Conservation (phyloP, 192 early-diverging fungal genomes). For the Phlyctochytrium arcticum region DNA sequence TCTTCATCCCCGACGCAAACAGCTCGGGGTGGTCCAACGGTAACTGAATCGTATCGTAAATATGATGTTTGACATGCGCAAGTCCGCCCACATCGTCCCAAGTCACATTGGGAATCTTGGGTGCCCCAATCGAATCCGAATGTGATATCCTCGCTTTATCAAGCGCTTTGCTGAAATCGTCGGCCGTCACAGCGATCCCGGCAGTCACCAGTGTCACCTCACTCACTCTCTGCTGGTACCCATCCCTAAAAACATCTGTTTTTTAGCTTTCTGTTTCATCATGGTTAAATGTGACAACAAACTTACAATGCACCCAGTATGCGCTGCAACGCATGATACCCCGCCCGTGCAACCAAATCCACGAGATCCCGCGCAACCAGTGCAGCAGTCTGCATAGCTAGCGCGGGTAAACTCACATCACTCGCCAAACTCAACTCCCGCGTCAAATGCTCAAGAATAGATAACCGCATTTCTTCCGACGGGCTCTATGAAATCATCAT, state of each 20-base stretch:
- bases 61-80: constrained; percentile 84
- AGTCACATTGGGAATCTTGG: constrained; percentile 96
- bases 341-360: constrained; percentile 67
- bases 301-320: constrained; percentile 9
- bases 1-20: constrained; percentile 91
- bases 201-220: constrained; percentile 61
- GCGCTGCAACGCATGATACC: constrained; percentile 12
- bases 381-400: constrained; percentile 91
- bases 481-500: constrained; percentile 39
- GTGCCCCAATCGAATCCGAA: constrained; percentile 90
- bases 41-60: constrained; percentile 94
- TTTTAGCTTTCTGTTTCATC: no score
- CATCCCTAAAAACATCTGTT: background rate
- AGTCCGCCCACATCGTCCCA: constrained; percentile 98
- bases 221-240: constrained; percentile 8
- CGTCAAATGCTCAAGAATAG: constrained; percentile 56
- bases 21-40: constrained; percentile 94
- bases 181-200: constrained; percentile 68
- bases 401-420: constrained; percentile 66
- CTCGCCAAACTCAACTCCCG: constrained; percentile 55
- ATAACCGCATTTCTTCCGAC: constrained; percentile 29
- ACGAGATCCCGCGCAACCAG: constrained; percentile 83
- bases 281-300: constrained; percentile 6
- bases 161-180: constrained; percentile 79
- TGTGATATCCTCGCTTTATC: constrained; percentile 74